Evolutionary conservation across 73 alveolate genomes (phyloP), one percentile per base, ranked within the genome.

Genomic region (Symbiodinium natans): DNA sequence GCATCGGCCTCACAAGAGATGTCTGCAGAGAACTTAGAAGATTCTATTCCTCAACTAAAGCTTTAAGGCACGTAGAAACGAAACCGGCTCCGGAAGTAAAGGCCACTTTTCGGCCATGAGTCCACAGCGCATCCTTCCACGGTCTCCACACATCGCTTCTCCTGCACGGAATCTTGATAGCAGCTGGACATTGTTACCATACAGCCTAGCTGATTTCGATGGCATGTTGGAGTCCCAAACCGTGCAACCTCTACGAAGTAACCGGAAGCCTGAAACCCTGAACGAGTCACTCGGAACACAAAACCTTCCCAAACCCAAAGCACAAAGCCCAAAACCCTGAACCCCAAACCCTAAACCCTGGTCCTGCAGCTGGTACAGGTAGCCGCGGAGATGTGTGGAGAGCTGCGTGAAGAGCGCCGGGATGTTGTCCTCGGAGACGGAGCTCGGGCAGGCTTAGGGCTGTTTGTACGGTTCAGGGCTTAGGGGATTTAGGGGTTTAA

Each of bases 381-480:
- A 63, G 40, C 77, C 77, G 0, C 77, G 77, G 34, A 63, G 77
- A 21, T 63, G 77, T 15, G 31, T 25, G 39, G 77, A 63, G 34
- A 63, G 77, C 77, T 63, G 77, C 77, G 77, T 63, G 77, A 63
- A 63, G 1, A 63, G 77, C 31, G 77, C 77, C 15, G 77, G 77
- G 77, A 63, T 21, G 34, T 27, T 63, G 31, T 63, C 77, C 77
- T 63, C 34, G 29, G 36, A 23, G 10, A 3, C 1, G 77, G 2
- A 10, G 38, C 0, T 63, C 75, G 10, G 15, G 17, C 0, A 10
- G 77, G 0, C 31, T n/a, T 25, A 63, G 77, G 31, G 13, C 21
- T 6, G 59, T 56, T 8, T 21, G 31, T 9, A 19, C 31, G 74
- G 31, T 56, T 56, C 2, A 56, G 74, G 74, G 74, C 2, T 56